Conservation (phyloP, 2,329 filamentous ascomycete genomes). For the Xylaria sp. region DNA sequence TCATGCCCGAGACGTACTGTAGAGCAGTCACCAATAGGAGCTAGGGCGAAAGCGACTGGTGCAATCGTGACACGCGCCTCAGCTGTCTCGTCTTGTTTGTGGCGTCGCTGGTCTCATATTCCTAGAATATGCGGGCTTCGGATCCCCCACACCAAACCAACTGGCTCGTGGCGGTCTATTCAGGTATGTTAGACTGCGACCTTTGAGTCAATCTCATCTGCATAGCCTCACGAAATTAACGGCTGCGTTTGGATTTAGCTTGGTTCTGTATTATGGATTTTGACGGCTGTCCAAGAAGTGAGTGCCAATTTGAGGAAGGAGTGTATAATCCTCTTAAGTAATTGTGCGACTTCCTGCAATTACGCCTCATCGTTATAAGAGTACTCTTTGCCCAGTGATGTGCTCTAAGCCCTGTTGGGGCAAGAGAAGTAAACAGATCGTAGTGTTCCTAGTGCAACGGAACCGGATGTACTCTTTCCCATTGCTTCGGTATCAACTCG, state of each 20-base stretch:
- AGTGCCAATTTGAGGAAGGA: not conserved
- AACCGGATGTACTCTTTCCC: slow-evolving; percentile 38
- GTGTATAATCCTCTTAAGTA: not conserved
- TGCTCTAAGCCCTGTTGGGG: not conserved
- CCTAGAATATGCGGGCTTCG: not conserved
- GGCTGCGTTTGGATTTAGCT: not conserved
- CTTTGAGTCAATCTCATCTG: not conserved
- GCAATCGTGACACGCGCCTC: not conserved
- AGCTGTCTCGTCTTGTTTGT: not conserved
- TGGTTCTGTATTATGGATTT: not conserved
- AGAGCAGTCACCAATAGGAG: slow-evolving; percentile 1
- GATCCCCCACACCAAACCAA: not conserved
- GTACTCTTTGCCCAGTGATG: not conserved
- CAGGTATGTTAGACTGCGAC: not conserved
- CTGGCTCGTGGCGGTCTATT: not conserved
- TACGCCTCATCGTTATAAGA: not conserved
- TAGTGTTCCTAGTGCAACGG: slow-evolving; percentile 17
- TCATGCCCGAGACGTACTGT: slow-evolving; percentile 6
- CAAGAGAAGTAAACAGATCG: not conserved
- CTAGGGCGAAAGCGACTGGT: not conserved
- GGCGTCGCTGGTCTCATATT: slow-evolving; percentile 3
- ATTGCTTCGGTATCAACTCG: slow-evolving; percentile 44
- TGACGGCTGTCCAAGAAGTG: not conserved
- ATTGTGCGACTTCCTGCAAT: not conserved
- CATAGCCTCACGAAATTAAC: not conserved